Evolutionary conservation across 192 early-diverging fungal species (phyloP), one percentile per base, ranked within the genome.

Genomic region (Radiomyces spectabilis): DNA sequence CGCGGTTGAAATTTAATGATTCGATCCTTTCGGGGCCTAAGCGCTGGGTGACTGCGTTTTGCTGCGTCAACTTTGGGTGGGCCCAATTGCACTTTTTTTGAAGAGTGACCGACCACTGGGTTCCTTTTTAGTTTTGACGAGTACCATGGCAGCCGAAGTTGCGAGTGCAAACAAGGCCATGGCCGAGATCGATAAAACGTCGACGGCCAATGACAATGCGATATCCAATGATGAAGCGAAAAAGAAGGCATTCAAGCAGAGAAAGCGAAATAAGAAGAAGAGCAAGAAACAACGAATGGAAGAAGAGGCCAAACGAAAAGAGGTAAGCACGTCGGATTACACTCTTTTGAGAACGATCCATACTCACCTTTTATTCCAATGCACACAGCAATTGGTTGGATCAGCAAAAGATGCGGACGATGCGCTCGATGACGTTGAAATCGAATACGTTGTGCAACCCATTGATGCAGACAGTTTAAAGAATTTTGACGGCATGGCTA

Each of bases 381-480:
- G 21, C 15, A 7, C 2, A 40, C 15, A 40, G 2, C 43, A 47
- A 38, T 30, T 19, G 10, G 15, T 31, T 21, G 46, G 31, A 50
- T 10, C 25, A 12, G 5, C 33, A 30, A 22, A 48, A 40, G 48
- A 60, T 22, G 30, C 40, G 3, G 53, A 60, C 7, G 59, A 56
- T 10, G 38, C 34, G 22, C 26, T 61, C 18, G 59, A 60, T 33
- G 48, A 61, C 48, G 65, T 68, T 16, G 57, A 59, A 55, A 68
- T 68, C 15, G 65, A 61, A 42, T 68, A 68, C 53, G 58, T 55
- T 7, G 58, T 60, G 30, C 51, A 68, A 46, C 43, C 52, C 33
- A 35, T 68, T 35, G 59, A 56, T 45, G 33, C 34, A 5, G 25
- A 44, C 8, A 29, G 27, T n/a, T 18, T 59, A 24, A 55, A 51